Conservation (phyloP, 2,329 filamentous ascomycete species). For the Fusarium nygamai region DNA sequence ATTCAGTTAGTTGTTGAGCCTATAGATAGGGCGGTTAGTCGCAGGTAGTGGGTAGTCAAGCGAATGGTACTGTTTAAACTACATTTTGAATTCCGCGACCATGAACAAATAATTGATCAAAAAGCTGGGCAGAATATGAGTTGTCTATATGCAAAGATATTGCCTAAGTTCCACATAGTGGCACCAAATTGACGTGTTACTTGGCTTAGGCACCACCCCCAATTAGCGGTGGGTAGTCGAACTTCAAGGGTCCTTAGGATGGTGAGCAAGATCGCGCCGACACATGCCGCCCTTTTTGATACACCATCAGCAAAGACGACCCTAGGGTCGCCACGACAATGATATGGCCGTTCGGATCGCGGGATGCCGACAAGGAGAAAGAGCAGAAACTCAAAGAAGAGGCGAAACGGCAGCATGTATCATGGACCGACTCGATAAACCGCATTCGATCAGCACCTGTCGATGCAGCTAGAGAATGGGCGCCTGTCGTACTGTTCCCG, state of each 20-base stretch:
- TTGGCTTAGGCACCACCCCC: conserved; percentile 41
- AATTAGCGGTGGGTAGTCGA: conserved; percentile 33
- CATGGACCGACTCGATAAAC: conserved; percentile 53
- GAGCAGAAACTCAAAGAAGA: conserved; percentile 31
- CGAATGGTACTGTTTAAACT: conserved; percentile 40
- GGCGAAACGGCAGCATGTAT: conserved; percentile 43
- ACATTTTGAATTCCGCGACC: conserved; percentile 10
- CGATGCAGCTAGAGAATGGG: conserved; percentile 53
- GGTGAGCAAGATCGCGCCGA: conserved; percentile 3
- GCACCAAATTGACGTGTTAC: background rate
- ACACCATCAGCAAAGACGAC: conserved; percentile 36
- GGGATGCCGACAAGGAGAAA: conserved; percentile 37
- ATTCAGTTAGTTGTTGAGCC: conserved; percentile 2
- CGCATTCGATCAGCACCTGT: conserved; percentile 43
- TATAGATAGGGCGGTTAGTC: conserved; percentile 13
- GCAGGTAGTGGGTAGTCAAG: conserved; percentile 31
- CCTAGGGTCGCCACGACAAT: conserved; percentile 49
- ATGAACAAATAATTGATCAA: background rate
- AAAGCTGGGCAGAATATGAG: background rate
- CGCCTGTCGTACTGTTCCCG: conserved; percentile 51
- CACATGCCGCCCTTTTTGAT: conserved; percentile 25
- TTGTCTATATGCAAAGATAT: background rate
- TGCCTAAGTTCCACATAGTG: background rate
- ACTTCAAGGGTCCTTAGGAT: conserved; percentile 25
- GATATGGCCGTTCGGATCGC: conserved; percentile 54